Percentiles rank a stretch among this genome's conserved stretches.
Evolutionary conservation across 2,329 filamentous ascomycete genomes (phyloP).

Genomic region (Amauroascus verrucosus): DNA sequence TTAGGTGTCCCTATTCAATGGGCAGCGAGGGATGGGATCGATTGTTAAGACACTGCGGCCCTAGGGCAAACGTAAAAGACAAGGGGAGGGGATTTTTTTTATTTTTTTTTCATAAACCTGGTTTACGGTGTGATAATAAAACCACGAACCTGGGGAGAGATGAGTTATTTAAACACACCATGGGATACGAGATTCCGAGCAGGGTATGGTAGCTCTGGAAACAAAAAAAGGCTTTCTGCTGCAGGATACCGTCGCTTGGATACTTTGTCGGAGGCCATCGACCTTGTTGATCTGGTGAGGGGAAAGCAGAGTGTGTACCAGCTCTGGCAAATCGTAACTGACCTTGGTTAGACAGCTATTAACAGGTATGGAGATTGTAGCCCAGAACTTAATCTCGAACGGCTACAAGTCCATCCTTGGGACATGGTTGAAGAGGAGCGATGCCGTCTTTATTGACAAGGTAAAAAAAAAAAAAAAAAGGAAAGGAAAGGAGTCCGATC

Average conservation of each 20-base stretch:
- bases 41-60: background rate
- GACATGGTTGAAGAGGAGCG: too few relatives aligned
- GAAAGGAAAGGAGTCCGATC: too few relatives aligned
- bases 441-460: too few relatives aligned
- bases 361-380: background rate
- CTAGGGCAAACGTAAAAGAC: background rate
- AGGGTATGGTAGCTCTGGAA: background rate
- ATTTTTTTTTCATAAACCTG: background rate
- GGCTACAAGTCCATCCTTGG: background rate
- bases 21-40: background rate
- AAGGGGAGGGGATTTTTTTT: background rate
- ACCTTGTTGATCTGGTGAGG: background rate
- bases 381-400: background rate
- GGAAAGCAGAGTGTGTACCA: background rate
- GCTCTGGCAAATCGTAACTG: background rate
- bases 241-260: constrained; percentile 7
- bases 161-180: background rate
- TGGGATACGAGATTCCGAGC: background rate
- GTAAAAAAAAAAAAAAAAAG: too few relatives aligned
- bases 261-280: background rate
- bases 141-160: background rate
- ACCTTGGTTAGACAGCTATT: background rate
- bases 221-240: background rate
- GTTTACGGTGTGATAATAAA: background rate
- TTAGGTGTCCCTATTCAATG: background rate